These are phyloP conservation scores for Gracilaria domingensis DNA, from an alignment of 23 red algal genomes.

Conservation along the genomic window DNA sequence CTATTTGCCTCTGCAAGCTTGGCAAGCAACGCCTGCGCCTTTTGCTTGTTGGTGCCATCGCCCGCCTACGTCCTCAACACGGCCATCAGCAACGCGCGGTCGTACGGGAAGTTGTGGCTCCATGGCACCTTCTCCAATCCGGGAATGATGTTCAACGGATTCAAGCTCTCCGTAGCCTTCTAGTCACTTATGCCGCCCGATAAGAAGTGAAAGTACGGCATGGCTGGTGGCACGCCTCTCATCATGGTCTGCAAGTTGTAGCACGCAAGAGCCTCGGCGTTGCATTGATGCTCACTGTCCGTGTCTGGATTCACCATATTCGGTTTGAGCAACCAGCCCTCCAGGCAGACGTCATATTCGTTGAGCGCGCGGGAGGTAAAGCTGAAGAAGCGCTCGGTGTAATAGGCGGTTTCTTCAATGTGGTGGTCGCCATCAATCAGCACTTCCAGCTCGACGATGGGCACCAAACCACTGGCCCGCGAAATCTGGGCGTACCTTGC, in stretches of 20 bases:
- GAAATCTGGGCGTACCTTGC: constrained; percentile 92
- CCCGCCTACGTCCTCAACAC: constrained; percentile 90
- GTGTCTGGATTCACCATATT: constrained; percentile 92
- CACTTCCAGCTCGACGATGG: constrained; percentile 96
- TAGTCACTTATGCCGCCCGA: constrained; percentile 93
- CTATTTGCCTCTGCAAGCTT: constrained; percentile 86
- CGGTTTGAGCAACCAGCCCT: constrained; percentile 88
- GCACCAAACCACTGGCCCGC: constrained; percentile 90
- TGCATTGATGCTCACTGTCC: constrained; percentile 42
- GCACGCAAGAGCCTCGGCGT: constrained; percentile 78
- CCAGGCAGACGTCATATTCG: constrained; percentile 89
- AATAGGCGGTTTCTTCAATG: constrained; percentile 84
- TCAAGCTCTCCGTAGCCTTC: constrained; percentile 89
- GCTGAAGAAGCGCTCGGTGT: constrained; percentile 84
- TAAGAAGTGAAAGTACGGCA: constrained; percentile 95
- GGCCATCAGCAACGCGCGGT: constrained; percentile 89
- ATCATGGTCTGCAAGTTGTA: constrained; percentile 92
- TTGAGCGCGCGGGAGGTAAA: constrained; percentile 80
- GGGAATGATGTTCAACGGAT: constrained; percentile 83
- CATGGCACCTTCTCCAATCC: constrained; percentile 74
- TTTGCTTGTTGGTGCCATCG: constrained; percentile 80
- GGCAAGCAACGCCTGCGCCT: constrained; percentile 81
- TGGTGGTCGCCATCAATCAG: constrained; percentile 90
- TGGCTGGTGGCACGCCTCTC: constrained; percentile 87
- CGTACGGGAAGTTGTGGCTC: constrained; percentile 91